Conservation (phyloP, 176 grass and related monocot species). For the Thinopyrum elongatum region DNA sequence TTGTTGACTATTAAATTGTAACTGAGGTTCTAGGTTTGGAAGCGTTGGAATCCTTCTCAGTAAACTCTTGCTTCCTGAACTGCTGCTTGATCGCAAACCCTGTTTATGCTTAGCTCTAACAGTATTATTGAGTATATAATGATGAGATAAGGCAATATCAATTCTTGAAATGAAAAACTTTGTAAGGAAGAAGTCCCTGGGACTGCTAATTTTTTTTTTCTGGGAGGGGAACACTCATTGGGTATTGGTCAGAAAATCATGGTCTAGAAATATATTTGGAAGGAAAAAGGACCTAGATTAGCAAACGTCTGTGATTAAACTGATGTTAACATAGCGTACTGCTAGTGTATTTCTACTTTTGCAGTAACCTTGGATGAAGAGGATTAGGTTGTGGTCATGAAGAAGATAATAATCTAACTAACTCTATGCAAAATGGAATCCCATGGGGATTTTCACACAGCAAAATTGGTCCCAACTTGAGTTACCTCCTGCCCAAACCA, state of each 20-base stretch:
- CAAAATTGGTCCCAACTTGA: neutral
- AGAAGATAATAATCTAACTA: neutral
- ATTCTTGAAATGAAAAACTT: neutral
- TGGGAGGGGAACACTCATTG: neutral
- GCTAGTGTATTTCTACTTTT: neutral
- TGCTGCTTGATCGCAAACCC: neutral
- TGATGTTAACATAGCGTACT: constrained; percentile 6
- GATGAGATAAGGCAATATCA: neutral
- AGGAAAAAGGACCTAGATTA: neutral
- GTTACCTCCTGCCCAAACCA: neutral
- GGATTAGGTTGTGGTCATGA: neutral
- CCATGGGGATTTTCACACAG: neutral
- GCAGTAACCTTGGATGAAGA: neutral
- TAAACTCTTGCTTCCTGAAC: neutral
- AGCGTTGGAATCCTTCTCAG: neutral
- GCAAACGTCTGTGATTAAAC: neutral
- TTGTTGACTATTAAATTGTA: neutral
- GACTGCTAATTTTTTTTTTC: neutral
- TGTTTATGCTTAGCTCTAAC: neutral
- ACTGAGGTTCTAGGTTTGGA: neutral
- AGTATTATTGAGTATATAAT: neutral
- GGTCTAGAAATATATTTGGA: constrained; percentile 1
- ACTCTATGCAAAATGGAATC: constrained; percentile 4
- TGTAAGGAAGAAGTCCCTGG: neutral
- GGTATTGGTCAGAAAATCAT: neutral